A percentile compares a stretch with the other conserved stretches of the same genome.
phyloP scores from a whole-genome alignment of 2,329 filamentous ascomycete genomes.

The Sporothrix phasma region DNA sequence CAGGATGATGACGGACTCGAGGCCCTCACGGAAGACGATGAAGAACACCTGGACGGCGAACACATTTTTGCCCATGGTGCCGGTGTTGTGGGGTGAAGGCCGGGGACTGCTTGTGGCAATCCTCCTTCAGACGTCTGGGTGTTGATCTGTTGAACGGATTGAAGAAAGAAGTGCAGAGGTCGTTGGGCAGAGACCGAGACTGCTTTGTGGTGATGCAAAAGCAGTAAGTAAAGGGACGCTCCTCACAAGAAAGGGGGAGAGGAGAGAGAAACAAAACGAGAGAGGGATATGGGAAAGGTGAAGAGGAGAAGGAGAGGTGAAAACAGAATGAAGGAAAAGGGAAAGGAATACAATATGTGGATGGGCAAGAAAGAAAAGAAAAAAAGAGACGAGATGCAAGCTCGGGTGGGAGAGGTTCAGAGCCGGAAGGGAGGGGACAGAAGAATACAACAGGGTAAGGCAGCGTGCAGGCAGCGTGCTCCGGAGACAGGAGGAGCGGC shows the following conservation, averaged over 20 bases:
- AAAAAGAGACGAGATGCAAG: conserved; percentile 1
- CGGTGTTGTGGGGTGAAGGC: background rate
- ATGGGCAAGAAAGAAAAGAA: background rate
- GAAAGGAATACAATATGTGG: background rate
- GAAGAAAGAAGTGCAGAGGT: too few relatives aligned
- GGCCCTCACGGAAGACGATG: conserved; percentile 75
- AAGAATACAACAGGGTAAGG: background rate
- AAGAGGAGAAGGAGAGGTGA: background rate
- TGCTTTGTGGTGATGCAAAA: conserved; percentile 3
- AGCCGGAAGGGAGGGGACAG: background rate
- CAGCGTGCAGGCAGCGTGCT: background rate
- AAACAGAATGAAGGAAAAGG: background rate
- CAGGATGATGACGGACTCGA: conserved; percentile 77
- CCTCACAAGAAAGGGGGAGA: background rate
- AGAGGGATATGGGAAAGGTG: background rate
- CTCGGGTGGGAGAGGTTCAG: background rate
- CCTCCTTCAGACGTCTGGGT: conserved; percentile 1
- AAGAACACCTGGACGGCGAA: conserved; percentile 80
- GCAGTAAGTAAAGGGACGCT: background rate
- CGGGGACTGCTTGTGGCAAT: conserved; percentile 8
- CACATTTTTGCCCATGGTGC: conserved; percentile 52
- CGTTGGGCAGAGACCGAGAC: too few relatives aligned
- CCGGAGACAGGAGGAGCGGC: background rate
- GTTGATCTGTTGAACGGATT: background rate
- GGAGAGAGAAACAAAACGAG: background rate